phyloP scores from a whole-genome alignment of 2,329 filamentous ascomycete species.

The Lachnum nothofagi region DNA sequence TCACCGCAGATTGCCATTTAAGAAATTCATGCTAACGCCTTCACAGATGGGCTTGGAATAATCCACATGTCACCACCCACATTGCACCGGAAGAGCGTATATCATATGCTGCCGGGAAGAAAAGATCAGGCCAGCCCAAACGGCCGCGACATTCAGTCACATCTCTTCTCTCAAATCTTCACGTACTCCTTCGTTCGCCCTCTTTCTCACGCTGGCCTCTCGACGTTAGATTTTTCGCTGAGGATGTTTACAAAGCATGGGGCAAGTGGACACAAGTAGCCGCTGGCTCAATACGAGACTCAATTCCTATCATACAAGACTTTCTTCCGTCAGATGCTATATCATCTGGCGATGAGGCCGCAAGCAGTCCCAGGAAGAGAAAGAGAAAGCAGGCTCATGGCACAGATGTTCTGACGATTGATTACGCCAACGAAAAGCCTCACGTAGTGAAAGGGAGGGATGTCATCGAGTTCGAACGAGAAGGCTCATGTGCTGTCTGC shows the following conservation, averaged over 20 bases:
- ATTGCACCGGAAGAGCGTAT: conserved; percentile 63
- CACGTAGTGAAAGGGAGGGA: conserved; percentile 53
- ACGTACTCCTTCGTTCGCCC: conserved; percentile 70
- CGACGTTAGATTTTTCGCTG: conserved; percentile 69
- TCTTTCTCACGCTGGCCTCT: conserved; percentile 84
- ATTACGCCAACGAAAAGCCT: conserved; percentile 48
- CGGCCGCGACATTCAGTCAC: conserved; percentile 56
- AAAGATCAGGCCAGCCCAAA: conserved; percentile 50
- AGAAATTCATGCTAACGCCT: neutral
- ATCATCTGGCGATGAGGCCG: conserved; percentile 1
- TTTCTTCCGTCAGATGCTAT: conserved; percentile 15
- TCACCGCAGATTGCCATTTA: too few species aligned
- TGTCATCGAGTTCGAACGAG: conserved; percentile 51
- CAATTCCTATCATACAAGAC: conserved; percentile 23
- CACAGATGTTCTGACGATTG: conserved; percentile 50
- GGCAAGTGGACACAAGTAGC: conserved; percentile 46
- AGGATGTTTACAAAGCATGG: conserved; percentile 68
- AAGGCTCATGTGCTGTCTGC: conserved; percentile 53
- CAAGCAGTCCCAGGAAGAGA: conserved; percentile 5
- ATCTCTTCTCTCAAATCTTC: conserved; percentile 72
- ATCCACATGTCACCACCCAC: conserved; percentile 75
- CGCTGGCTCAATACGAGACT: conserved; percentile 21
- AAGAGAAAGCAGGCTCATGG: conserved; percentile 36
- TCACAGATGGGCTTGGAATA: conserved; percentile 81
- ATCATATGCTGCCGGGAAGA: conserved; percentile 45